Evolutionary conservation across 75 land plant genomes (phyloP), one percentile per base, ranked within the genome.

Genomic region (Selaginella tamariscina): DNA sequence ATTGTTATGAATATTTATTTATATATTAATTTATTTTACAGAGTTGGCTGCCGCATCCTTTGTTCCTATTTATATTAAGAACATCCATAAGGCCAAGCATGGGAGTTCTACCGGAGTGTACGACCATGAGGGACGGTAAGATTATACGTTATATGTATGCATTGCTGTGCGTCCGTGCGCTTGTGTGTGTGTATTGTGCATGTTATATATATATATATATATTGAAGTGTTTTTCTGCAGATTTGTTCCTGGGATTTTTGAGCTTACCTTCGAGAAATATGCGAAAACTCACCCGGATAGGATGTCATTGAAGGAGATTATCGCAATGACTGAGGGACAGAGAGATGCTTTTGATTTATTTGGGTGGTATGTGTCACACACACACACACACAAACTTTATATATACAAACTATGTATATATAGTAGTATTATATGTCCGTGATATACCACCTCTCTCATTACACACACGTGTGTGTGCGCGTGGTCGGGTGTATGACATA

Each of bases 51-150:
- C 74, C 77, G 18, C 65, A 64, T 20, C 64, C 32, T 0, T 32
- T 67, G 0, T 74, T 24, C 91, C 91, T 1, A 81, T 88, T 1
- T 80, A 81, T 67, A 24, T 88, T 1, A 68, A 73, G 24, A 85
- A 88, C 70, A 88, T 88, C 2, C 75, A 80, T 30, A 68, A 23
- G 22, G 80, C 55, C 30, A 85, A 76, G 67, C 91, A 88, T 71
- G 79, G 78, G 0, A 85, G 88, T 44, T 85, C 82, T 68, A 32
- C 84, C n/a, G 88, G 80, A 13, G 68, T 64, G 0, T 88, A 81
- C 56, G 91, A 88, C 68, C 31, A 64, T 2, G 80, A 88, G 62
- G 91, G 86, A 39, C 49, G 49, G 49, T 20, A 81, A 59, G 26
- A 23, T 49, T 49, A 20, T 49, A 49, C 20, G 54, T 49, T 49